Evolutionary conservation across 2,329 filamentous ascomycete genomes (phyloP).

Genomic region (Paramyrothecium roridum): DNA sequence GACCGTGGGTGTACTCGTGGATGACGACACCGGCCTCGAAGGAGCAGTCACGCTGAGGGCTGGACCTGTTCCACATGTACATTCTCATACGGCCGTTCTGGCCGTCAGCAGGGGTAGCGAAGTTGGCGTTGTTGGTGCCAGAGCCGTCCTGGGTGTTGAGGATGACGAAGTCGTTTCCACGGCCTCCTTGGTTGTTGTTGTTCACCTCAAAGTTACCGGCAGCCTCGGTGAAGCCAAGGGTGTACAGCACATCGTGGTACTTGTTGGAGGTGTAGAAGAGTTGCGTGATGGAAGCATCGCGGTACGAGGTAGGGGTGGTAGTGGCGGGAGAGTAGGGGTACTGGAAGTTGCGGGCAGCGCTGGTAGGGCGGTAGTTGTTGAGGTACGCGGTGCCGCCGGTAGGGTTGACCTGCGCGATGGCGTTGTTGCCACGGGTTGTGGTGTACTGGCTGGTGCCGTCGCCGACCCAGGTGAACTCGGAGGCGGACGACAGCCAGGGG

Average conservation of each 20-base stretch:
- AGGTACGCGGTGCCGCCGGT: slow-evolving; percentile 31
- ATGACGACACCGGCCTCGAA: slow-evolving; percentile 60
- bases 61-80: slow-evolving; percentile 51
- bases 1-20: slow-evolving; percentile 55
- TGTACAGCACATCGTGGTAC: slow-evolving; percentile 57
- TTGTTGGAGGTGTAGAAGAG: slow-evolving; percentile 59
- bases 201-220: slow-evolving; percentile 60
- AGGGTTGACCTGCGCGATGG: slow-evolving; percentile 45
- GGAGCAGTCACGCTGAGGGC: slow-evolving; percentile 46
- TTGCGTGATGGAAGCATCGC: slow-evolving; percentile 54
- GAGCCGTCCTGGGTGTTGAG: slow-evolving; percentile 56
- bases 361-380: slow-evolving; percentile 43
- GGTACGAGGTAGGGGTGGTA: slow-evolving; percentile 37
- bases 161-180: slow-evolving; percentile 49
- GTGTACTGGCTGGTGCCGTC: slow-evolving; percentile 46
- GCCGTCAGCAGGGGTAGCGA: slow-evolving; percentile 52
- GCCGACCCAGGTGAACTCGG: slow-evolving; percentile 51
- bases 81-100: slow-evolving; percentile 53
- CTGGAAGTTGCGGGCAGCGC: slow-evolving; percentile 39
- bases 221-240: slow-evolving; percentile 53
- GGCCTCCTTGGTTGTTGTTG: slow-evolving; percentile 52
- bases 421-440: slow-evolving; percentile 58
- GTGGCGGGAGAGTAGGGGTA: slow-evolving; percentile 36
- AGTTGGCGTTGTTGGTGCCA: slow-evolving; percentile 55
- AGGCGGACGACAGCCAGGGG: slow-evolving; percentile 43